A percentile compares a stretch with the other conserved stretches of the same genome.
These are phyloP conservation scores for Leishmania guyanensis DNA, from an alignment of 208 protist genomes.

Conservation along the genomic window DNA sequence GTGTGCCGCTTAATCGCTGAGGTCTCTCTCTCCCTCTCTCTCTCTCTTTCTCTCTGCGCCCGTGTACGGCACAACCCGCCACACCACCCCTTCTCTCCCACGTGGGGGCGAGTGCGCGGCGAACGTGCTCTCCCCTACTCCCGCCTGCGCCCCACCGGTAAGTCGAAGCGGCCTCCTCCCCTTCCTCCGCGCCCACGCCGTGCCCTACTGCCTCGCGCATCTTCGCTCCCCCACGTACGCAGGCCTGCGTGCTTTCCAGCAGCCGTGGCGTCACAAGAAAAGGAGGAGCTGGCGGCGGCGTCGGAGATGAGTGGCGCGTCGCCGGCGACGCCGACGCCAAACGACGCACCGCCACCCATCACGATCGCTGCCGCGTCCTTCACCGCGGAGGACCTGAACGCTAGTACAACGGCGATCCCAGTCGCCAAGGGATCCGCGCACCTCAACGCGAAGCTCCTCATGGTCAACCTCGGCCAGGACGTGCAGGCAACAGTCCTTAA, in stretches of 20 bases:
- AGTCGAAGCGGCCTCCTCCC: background rate
- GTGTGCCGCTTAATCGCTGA: no score
- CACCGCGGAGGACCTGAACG: background rate
- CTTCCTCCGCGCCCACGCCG: background rate
- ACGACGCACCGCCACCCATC: background rate
- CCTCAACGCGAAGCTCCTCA: conserved; percentile 10
- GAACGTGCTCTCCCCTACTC: no score
- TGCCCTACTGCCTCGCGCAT: background rate
- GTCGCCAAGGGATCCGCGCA: conserved; percentile 14
- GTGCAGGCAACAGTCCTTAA: conserved; percentile 15
- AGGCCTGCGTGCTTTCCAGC: background rate
- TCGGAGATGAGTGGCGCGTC: background rate
- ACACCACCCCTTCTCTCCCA: no score
- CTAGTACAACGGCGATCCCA: background rate
- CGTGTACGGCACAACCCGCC: no score
- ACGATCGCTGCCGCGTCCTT: background rate
- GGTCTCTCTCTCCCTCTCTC: no score
- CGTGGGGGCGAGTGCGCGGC: no score
- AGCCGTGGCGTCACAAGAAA: background rate
- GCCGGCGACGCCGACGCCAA: background rate
- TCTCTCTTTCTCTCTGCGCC: no score
- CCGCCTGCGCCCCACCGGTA: no score
- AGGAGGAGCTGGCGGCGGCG: background rate
- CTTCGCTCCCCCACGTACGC: no score
- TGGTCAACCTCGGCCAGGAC: conserved; percentile 22